These are phyloP conservation scores for Euphorbia pulcherrima DNA, from an alignment of 345 rosid genomes.

Conservation along the genomic window DNA sequence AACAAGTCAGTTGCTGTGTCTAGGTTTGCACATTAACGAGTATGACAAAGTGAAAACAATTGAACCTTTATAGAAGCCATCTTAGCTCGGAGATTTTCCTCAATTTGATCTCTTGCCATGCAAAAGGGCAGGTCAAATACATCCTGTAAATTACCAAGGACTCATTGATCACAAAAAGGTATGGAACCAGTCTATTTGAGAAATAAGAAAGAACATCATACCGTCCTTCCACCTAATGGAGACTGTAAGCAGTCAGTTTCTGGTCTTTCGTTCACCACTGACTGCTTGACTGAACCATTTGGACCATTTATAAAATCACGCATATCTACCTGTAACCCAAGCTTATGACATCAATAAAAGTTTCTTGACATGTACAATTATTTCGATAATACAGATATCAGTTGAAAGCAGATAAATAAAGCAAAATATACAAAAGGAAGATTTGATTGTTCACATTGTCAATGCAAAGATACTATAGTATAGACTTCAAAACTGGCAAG, in stretches of 20 bases:
- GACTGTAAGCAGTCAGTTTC: conserved; percentile 67
- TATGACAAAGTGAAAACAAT: not conserved
- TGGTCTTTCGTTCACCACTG: conserved; percentile 54
- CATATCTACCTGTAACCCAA: conserved; percentile 69
- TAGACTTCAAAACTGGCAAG: not conserved
- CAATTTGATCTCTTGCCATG: conserved; percentile 96
- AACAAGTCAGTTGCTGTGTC: not conserved
- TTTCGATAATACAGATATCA: not conserved
- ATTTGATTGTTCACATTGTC: not conserved
- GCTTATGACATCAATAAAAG: conserved; percentile 1
- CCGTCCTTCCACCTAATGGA: conserved; percentile 98
- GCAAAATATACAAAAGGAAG: not conserved
- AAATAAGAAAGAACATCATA: conserved; percentile 24
- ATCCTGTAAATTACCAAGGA: conserved; percentile 45
- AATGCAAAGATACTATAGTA: not conserved
- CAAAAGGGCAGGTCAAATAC: conserved; percentile 86
- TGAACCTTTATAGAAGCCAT: conserved; percentile 92
- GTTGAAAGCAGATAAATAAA: not conserved
- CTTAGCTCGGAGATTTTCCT: conserved; percentile 84
- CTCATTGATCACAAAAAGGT: conserved; percentile 11
- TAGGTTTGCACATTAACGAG: not conserved
- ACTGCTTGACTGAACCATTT: conserved; percentile 67
- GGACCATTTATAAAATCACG: conserved; percentile 88
- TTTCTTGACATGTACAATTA: not conserved
- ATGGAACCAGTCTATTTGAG: not conserved